These are phyloP conservation scores for Aspergillus leporis DNA, from an alignment of 495 filamentous ascomycete genomes.

Conservation along the genomic window DNA sequence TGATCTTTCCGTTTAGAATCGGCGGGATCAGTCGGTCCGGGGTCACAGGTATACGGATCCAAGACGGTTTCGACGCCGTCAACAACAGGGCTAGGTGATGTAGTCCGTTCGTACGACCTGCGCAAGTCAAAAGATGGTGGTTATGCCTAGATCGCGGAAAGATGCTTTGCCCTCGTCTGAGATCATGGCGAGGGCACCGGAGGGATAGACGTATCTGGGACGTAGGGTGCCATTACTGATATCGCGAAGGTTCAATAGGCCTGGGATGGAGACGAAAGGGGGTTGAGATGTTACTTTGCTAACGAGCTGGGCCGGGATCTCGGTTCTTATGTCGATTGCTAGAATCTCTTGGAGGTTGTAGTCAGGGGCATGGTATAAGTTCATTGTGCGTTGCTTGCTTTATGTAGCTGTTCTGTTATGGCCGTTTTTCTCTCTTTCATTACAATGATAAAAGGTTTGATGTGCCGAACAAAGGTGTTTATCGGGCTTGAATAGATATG, in stretches of 20 bases:
- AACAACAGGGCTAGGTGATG: conserved; percentile 38
- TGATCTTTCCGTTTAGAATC: conserved; percentile 60
- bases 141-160: conserved; percentile 55
- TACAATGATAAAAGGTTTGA: too few species aligned
- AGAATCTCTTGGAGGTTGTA: conserved; percentile 23
- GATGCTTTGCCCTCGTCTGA: conserved; percentile 50
- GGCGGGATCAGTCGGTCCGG: conserved; percentile 38
- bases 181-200: conserved; percentile 48
- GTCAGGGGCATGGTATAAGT: background rate
- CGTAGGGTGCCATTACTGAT: conserved; percentile 49
- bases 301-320: conserved; percentile 30
- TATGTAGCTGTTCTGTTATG: too few species aligned
- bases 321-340: conserved; percentile 29
- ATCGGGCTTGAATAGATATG: too few species aligned
- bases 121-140: conserved; percentile 67
- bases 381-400: background rate
- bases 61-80: conserved; percentile 51
- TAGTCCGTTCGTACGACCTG: conserved; percentile 50
- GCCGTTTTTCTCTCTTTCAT: too few species aligned
- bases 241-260: conserved; percentile 54
- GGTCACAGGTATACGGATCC: conserved; percentile 34
- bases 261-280: conserved; percentile 55
- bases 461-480: too few species aligned
- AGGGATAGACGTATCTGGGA: conserved; percentile 51
- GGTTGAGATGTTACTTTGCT: conserved; percentile 33